Evolutionary conservation across 2,329 filamentous ascomycete species (phyloP).

Genomic region (Pyrenophora teres): DNA sequence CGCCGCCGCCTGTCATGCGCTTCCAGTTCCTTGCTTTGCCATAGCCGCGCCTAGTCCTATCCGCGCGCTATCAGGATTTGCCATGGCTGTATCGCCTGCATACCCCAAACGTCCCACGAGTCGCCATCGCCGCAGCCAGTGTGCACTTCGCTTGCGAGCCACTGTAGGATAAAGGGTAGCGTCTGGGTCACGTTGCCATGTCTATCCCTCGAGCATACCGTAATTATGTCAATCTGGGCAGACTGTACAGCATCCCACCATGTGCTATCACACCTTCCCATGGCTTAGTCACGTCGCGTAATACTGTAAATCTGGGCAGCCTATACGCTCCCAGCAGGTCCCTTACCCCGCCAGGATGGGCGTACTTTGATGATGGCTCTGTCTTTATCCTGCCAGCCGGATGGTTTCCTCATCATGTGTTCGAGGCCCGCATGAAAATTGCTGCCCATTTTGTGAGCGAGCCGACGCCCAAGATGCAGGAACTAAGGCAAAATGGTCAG

Average conservation of each 20-base stretch:
- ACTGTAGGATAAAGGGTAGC: not conserved
- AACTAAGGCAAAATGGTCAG: conserved; percentile 2
- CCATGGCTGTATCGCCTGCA: conserved; percentile 8
- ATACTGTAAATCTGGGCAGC: conserved; percentile 21
- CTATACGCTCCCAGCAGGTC: conserved; percentile 7
- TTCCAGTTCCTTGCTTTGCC: conserved; percentile 11
- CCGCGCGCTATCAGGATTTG: conserved; percentile 2
- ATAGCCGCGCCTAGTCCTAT: conserved; percentile 3
- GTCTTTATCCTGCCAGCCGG: conserved; percentile 15
- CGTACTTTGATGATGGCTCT: conserved; percentile 33
- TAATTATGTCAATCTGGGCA: conserved; percentile 21
- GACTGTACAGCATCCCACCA: conserved; percentile 13
- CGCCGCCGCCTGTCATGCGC: conserved; percentile 8
- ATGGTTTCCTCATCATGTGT: conserved; percentile 15
- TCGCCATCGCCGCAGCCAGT: not conserved
- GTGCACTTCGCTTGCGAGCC: not conserved
- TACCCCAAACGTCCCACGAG: not conserved
- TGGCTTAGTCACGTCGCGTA: not conserved
- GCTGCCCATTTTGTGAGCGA: conserved; percentile 14
- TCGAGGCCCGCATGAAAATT: conserved; percentile 25
- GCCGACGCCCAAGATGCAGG: conserved; percentile 15
- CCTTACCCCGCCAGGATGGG: conserved; percentile 16
- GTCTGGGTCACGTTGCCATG: conserved; percentile 4
- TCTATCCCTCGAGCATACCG: conserved; percentile 7
- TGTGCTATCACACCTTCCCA: not conserved